Evolutionary conservation across 257 asterid species (phyloP), one percentile per base, ranked within the genome.

Genomic region (Buddleja alternifolia): DNA sequence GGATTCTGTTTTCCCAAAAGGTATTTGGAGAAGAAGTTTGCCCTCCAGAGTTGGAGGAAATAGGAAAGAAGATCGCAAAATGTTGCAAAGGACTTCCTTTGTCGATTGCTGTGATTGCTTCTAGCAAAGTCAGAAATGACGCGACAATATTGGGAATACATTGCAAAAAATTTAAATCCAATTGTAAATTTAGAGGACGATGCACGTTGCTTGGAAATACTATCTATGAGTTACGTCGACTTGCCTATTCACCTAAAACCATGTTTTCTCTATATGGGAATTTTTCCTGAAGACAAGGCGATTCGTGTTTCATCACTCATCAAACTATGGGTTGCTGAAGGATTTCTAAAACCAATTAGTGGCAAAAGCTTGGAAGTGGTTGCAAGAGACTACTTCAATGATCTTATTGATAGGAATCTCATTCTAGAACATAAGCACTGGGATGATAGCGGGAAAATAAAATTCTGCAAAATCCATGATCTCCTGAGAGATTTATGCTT

Each of bases 21-120:
- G 50, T 37, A 0, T 67, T 67, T 12, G 53, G 8, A 15, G 37
- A 23, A 10, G 17, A 10, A 8, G 1, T 8, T 41, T 51, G 73
- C 23, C 73, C 73, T 39, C 45, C 36, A 10, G 73, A 53, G 3
- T 41, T 67, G 21, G 55, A 37, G 55, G 36, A 4, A 14, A n/a
- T 55, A 3, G 73, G 64, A 0, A 67, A 21, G 53, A 1, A 39
- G 12, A 53, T 67, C 12, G 73, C 44, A 4, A 67, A 36, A 21
- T 23, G 9, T 4, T 67, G 64, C 17, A 14, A 46, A 20, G 73
- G 73, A 6, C 65, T 67, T 40, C 73, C 73, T 10, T 36, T 67
- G 29, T 7, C 73, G 6, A 53, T 67, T 16, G 65, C 14, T 4
- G 65, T 52, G 3, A 55, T 55, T 56, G n/a, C 55, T 53, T 7